A percentile compares a stretch with the other conserved stretches of the same genome.
phyloP scores from a whole-genome alignment of 768 basidiomycete genomes.

The Russula earlei region DNA sequence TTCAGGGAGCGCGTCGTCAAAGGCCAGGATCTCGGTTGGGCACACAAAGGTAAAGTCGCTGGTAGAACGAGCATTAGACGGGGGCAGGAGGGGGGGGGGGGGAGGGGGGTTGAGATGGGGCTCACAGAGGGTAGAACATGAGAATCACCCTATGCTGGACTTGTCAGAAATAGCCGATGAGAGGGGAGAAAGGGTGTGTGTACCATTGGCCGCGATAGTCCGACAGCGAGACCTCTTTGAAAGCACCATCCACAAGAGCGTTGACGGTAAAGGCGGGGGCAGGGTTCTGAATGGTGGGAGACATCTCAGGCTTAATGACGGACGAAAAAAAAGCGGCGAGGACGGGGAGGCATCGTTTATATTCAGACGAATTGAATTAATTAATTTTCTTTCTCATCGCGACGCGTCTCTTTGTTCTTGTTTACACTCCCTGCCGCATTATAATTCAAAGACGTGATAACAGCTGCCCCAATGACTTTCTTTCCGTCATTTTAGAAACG shows the following conservation, averaged over 20 bases:
- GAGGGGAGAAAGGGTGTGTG: constrained; percentile 7
- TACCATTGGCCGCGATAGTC: constrained; percentile 82
- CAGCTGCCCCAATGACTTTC: too few relatives aligned
- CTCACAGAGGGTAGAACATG: constrained; percentile 89
- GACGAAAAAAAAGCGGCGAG: background rate
- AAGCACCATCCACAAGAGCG: constrained; percentile 66
- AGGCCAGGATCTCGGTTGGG: constrained; percentile 93
- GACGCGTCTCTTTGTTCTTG: constrained; percentile 10
- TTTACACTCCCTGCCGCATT: background rate
- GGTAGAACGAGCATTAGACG: background rate
- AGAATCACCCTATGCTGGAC: constrained; percentile 69
- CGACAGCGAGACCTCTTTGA: constrained; percentile 66
- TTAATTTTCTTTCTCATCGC: background rate
- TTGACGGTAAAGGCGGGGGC: constrained; percentile 74
- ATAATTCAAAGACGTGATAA: too few relatives aligned
- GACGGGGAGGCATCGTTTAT: too few relatives aligned
- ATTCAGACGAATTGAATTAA: too few relatives aligned
- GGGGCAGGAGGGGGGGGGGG: background rate
- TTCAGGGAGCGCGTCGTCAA: constrained; percentile 75
- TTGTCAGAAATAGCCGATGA: background rate
- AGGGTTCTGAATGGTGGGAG: constrained; percentile 56
- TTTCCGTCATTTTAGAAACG: too few relatives aligned
- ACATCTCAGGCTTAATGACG: constrained; percentile 28
- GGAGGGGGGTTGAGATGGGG: constrained; percentile 11
- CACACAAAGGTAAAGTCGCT: constrained; percentile 88